Evolutionary conservation across 208 protist genomes (phyloP), one percentile per base, ranked within the genome.

Genomic region (Leishmania major): DNA sequence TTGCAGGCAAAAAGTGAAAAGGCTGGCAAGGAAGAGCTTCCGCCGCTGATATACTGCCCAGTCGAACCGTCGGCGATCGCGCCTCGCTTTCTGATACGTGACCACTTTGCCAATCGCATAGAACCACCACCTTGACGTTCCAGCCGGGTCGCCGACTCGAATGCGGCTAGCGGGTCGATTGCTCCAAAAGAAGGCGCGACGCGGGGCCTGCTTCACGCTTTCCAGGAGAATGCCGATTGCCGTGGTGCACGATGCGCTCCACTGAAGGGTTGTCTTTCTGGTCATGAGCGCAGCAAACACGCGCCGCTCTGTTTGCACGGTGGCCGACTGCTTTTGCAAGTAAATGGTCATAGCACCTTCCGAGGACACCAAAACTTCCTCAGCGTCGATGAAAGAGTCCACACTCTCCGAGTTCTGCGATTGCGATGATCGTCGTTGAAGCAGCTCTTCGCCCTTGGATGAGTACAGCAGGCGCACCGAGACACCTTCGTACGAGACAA

Each of bases 401-500:
- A 10, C 37, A 19, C 25, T 66, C 47, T 62, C 53, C n/a, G 2
- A 64, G 19, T 22, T 7, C 45, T 15, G 53, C 43, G 22, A 62
- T 45, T 59, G 75, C 19, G 57, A 60, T 40, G 73, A 62, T 51
- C 3, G 19, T 3, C 6, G 28, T 59, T 25, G 51, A 62, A 17
- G 22, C 25, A 4, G 11, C 10, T 62, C 37, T 37, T 47, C 22
- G 13, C 8, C 75, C 1, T 45, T 37, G 31, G 57, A 64, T 25
- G 75, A 66, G 45, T 82, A 75, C 2, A 85, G 71, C 6, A 87
- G 15, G 8, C 51, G 67, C 6, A 83, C 35, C 0, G 76, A 73
- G 15, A 81, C 8, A 1, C 80, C 81, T 64, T 88, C 74, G 77
- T 90, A 90, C 25, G 82, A 60, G n/a, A 88, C 77, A 28, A 81